phyloP scores from a whole-genome alignment of 225 moss, liverwort and hornwort genomes.

The Neckera pumila region DNA sequence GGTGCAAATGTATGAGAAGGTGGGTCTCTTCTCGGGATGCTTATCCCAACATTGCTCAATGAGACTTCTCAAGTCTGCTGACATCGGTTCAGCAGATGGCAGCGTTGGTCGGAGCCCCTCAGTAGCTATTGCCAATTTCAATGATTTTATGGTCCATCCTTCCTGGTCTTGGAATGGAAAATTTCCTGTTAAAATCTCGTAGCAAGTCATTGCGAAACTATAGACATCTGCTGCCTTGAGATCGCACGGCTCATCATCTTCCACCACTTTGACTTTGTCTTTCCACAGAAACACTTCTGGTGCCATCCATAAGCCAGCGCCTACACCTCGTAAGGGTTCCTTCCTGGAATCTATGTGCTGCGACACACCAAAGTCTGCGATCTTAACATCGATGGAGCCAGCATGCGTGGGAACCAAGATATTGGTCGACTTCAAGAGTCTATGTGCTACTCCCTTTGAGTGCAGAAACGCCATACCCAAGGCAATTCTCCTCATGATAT shows the following conservation, averaged over 20 bases:
- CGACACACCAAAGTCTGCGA: not conserved
- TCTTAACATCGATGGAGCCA: not conserved
- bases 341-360: not conserved
- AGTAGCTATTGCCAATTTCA: too few species aligned
- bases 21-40: not conserved
- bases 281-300: not conserved
- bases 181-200: not conserved
- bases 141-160: not conserved
- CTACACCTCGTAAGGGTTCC: not conserved
- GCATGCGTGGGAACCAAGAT: not conserved
- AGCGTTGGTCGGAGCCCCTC: not conserved
- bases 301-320: not conserved
- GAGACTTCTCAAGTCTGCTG: not conserved
- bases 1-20: not conserved
- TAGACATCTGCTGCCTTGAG: conserved; percentile 2
- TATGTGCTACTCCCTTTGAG: not conserved
- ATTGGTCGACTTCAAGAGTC: not conserved
- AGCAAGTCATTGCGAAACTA: conserved; percentile 14
- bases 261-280: too few species aligned
- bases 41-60: not conserved
- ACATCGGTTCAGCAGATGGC: not conserved
- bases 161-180: not conserved
- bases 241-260: not conserved
- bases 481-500: conserved; percentile 2
- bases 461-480: conserved; percentile 1